A percentile compares a stretch with the other conserved stretches of the same genome.
phyloP scores from a whole-genome alignment of 2,329 filamentous ascomycete genomes.

The Aureobasidium melanogenum region DNA sequence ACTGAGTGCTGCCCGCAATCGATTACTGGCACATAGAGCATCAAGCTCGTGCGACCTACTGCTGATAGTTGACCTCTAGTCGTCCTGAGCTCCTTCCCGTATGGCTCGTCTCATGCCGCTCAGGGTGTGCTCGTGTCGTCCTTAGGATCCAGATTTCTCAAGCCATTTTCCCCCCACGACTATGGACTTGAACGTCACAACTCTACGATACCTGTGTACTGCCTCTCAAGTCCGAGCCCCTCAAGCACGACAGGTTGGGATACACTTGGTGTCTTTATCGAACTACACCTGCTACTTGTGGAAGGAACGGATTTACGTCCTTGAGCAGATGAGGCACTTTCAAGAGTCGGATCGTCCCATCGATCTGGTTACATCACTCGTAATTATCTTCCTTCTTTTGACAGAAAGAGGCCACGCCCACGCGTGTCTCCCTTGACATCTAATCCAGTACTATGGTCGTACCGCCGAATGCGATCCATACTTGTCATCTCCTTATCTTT shows the following conservation, averaged over 20 bases:
- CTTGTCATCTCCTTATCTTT: not conserved
- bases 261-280: too few relatives aligned
- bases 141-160: too few relatives aligned
- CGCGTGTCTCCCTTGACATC: not conserved
- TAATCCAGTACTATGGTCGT: not conserved
- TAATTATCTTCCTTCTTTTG: not conserved
- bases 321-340: too few relatives aligned
- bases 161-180: not conserved
- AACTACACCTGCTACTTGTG: too few relatives aligned
- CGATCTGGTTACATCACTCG: too few relatives aligned
- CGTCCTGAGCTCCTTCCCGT: not conserved
- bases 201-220: not conserved
- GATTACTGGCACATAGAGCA: not conserved
- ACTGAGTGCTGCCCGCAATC: not conserved
- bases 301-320: too few relatives aligned
- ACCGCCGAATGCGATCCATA: not conserved
- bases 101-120: not conserved
- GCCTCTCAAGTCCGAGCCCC: too few relatives aligned
- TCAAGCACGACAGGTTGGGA: too few relatives aligned
- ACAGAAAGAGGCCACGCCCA: not conserved
- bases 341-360: too few relatives aligned
- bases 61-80: not conserved
- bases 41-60: not conserved
- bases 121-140: not conserved
- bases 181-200: not conserved